Percentiles rank a stretch among this genome's conserved stretches.
Conservation (phyloP, 306 rosid genomes). For the Prunus campanulata region DNA sequence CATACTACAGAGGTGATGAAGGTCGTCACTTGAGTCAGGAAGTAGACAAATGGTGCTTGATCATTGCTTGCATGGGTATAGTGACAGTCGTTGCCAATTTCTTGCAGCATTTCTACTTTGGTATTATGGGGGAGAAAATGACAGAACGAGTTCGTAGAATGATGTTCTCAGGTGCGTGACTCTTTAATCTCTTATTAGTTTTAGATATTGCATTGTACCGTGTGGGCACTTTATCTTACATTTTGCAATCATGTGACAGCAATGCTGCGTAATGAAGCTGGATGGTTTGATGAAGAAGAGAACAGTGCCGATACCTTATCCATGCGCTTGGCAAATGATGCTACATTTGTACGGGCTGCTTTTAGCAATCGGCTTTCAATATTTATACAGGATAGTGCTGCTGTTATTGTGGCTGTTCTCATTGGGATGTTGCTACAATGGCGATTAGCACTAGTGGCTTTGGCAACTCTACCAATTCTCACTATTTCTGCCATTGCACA, state of each 20-base stretch:
- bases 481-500: conserved; percentile 95
- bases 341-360: conserved; percentile 98
- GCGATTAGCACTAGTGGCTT: conserved; percentile 96
- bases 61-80: conserved; percentile 96
- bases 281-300: conserved; percentile 98
- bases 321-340: conserved; percentile 99
- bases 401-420: conserved; percentile 87
- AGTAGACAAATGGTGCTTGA: conserved; percentile 90
- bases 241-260: conserved; percentile 58
- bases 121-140: conserved; percentile 99
- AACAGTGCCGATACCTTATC: conserved; percentile 97
- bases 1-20: conserved; percentile 52
- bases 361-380: conserved; percentile 97
- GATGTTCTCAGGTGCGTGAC: conserved; percentile 91
- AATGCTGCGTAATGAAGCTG: conserved; percentile 96
- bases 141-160: conserved; percentile 99
- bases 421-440: conserved; percentile 87
- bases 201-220: conserved; percentile 5
- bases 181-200: conserved; percentile 6
- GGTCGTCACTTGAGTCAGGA: conserved; percentile 43
- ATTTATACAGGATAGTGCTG: conserved; percentile 98
- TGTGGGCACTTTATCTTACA: conserved; percentile 26
- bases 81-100: conserved; percentile 97
- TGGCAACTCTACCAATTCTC: conserved; percentile 87
- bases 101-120: conserved; percentile 98